These are phyloP conservation scores for Pseudofabraea citricarpa DNA, from an alignment of 2,329 filamentous ascomycete genomes.

Conservation along the genomic window DNA sequence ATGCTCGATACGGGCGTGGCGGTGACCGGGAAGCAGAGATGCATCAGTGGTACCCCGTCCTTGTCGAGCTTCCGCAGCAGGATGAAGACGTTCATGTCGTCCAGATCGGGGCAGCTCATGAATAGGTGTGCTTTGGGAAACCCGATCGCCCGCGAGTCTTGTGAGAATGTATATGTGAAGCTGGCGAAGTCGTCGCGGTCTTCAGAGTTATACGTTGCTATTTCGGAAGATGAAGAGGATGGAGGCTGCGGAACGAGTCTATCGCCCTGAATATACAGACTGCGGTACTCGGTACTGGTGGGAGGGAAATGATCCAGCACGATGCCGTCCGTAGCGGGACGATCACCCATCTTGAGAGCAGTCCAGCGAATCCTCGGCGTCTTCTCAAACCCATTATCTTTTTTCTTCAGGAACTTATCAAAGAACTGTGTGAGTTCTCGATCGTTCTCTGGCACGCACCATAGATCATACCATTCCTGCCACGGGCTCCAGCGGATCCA, in stretches of 20 bases:
- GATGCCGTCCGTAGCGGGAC: constrained; percentile 28
- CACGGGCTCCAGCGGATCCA: constrained; percentile 17
- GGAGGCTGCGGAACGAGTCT: not conserved
- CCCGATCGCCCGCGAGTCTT: constrained; percentile 37
- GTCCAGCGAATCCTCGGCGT: constrained; percentile 40
- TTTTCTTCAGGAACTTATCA: constrained; percentile 38
- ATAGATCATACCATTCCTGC: constrained; percentile 43
- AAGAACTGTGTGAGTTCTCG: constrained; percentile 39
- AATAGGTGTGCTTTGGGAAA: constrained; percentile 41
- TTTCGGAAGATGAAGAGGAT: not conserved
- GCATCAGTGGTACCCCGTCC: constrained; percentile 35
- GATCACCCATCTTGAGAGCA: constrained; percentile 10
- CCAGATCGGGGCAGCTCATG: constrained; percentile 34
- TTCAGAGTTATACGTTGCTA: constrained; percentile 21
- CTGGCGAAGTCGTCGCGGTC: constrained; percentile 28
- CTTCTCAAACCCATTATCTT: constrained; percentile 40
- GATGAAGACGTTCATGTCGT: constrained; percentile 41
- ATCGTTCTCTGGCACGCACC: constrained; percentile 24
- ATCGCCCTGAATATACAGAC: constrained; percentile 24
- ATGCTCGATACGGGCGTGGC: constrained; percentile 1
- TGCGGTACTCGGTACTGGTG: constrained; percentile 28
- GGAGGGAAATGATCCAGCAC: constrained; percentile 30
- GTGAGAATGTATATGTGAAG: constrained; percentile 35
- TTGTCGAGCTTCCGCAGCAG: constrained; percentile 38
- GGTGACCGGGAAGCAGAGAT: constrained; percentile 36